Evolutionary conservation across 2,329 filamentous ascomycete species (phyloP).

Genomic region (Leptographium galeiforme): DNA sequence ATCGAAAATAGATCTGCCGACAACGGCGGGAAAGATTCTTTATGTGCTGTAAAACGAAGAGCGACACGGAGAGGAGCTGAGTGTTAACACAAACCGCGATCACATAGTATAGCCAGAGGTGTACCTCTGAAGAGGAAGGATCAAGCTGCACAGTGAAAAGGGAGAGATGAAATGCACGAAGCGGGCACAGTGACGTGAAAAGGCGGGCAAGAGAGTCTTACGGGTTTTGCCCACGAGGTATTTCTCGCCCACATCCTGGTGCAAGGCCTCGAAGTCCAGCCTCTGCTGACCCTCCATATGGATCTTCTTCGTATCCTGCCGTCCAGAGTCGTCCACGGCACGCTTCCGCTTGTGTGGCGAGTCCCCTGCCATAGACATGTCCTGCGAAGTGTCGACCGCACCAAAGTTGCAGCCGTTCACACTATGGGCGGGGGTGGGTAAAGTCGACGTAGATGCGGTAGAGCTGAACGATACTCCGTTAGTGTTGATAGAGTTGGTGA

Average conservation of each 20-base stretch:
- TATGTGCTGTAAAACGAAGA: conserved; percentile 27
- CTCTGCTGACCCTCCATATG: conserved; percentile 44
- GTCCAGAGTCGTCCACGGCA: conserved; percentile 39
- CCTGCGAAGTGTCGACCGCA: conserved; percentile 29
- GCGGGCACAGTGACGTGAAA: neutral
- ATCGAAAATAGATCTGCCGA: conserved; percentile 46
- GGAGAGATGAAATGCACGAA: neutral
- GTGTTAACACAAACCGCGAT: conserved; percentile 26
- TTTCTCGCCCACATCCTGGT: conserved; percentile 53
- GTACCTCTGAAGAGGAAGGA: neutral
- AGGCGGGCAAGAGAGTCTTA: conserved; percentile 28
- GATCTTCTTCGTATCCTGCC: conserved; percentile 47
- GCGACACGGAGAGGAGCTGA: conserved; percentile 11
- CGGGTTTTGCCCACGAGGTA: conserved; percentile 54
- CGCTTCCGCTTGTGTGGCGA: conserved; percentile 51
- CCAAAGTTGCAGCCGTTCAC: conserved; percentile 39
- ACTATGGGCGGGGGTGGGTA: conserved; percentile 51
- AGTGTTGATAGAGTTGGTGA: conserved; percentile 27
- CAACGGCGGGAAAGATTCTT: conserved; percentile 31
- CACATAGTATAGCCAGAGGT: neutral
- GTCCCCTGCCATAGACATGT: conserved; percentile 33
- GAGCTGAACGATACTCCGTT: conserved; percentile 30
- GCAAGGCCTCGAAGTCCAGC: conserved; percentile 50
- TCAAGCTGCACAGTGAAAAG: neutral
- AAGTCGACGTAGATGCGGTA: conserved; percentile 29